A percentile compares a stretch with the other conserved stretches of the same genome.
phyloP scores from a whole-genome alignment of 2,329 filamentous ascomycete genomes.

The Colletotrichum tamarilloi region DNA sequence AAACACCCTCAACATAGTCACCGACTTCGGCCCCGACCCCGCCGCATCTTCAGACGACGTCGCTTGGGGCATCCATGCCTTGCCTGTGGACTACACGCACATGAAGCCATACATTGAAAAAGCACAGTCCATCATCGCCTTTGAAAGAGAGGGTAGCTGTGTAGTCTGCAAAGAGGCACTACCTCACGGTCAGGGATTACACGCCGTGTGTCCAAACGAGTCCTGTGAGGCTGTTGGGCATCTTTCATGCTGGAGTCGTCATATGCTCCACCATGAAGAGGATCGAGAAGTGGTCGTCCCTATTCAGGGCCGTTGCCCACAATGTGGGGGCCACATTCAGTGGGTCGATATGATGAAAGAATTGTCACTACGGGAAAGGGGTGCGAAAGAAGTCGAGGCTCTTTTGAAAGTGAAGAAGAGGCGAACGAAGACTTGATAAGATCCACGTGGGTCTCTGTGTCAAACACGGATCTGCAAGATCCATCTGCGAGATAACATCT shows the following conservation, averaged over 20 bases:
- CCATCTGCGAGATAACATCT: slow-evolving; percentile 1
- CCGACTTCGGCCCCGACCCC: slow-evolving; percentile 60
- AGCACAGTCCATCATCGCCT: slow-evolving; percentile 62
- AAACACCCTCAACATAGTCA: slow-evolving; percentile 61
- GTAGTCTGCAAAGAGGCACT: slow-evolving; percentile 62
- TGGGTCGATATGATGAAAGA: slow-evolving; percentile 89
- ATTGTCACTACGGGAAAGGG: slow-evolving; percentile 78
- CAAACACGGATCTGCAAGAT: background rate
- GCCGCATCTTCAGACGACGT: slow-evolving; percentile 13
- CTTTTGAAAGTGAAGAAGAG: slow-evolving; percentile 60
- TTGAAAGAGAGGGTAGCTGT: slow-evolving; percentile 67
- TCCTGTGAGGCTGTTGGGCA: slow-evolving; percentile 69
- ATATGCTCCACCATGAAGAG: slow-evolving; percentile 55
- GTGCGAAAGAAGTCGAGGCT: slow-evolving; percentile 75
- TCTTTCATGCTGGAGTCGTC: slow-evolving; percentile 67
- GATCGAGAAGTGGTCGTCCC: slow-evolving; percentile 69
- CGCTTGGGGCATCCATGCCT: slow-evolving; percentile 61
- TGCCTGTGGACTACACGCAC: slow-evolving; percentile 66
- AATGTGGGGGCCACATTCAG: slow-evolving; percentile 69
- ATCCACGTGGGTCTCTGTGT: background rate
- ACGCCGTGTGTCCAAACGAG: slow-evolving; percentile 66
- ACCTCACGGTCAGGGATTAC: slow-evolving; percentile 60
- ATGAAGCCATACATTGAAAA: slow-evolving; percentile 67
- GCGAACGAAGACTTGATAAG: slow-evolving; percentile 39
- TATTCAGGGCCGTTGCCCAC: slow-evolving; percentile 75